phyloP scores from a whole-genome alignment of 768 basidiomycete genomes.

The Leccinum obscurum region DNA sequence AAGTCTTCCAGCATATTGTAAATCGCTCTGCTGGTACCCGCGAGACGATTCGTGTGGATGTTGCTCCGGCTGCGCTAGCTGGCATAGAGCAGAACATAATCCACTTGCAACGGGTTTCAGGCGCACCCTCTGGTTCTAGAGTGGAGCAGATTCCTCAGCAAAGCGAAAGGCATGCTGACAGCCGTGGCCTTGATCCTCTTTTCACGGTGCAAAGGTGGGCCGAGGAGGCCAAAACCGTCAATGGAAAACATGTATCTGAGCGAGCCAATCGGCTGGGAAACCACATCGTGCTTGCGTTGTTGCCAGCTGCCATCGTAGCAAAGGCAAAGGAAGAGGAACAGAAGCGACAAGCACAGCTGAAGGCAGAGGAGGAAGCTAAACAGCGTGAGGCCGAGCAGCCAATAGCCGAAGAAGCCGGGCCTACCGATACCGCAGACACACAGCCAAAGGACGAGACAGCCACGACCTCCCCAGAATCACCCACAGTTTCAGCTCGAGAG shows the following conservation, averaged over 20 bases:
- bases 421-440: constrained; percentile 30
- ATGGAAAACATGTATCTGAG: constrained; percentile 71
- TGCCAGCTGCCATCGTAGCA: constrained; percentile 75
- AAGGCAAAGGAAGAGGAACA: constrained; percentile 44
- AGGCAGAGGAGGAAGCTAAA: constrained; percentile 49
- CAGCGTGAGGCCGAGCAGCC: constrained; percentile 38
- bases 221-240: constrained; percentile 82
- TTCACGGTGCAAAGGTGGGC: constrained; percentile 86
- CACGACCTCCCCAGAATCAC: constrained; percentile 13
- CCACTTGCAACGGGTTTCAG: constrained; percentile 46
- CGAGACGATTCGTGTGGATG: constrained; percentile 77
- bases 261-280: constrained; percentile 66
- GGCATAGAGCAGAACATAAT: constrained; percentile 59
- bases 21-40: constrained; percentile 54
- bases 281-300: constrained; percentile 69
- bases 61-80: constrained; percentile 63
- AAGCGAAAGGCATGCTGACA: constrained; percentile 45
- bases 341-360: constrained; percentile 47
- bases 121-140: constrained; percentile 53
- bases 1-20: constrained; percentile 83
- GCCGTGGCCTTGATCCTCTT: constrained; percentile 67
- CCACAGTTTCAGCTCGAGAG: constrained; percentile 12
- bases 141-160: constrained; percentile 55
- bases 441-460: constrained; percentile 17
- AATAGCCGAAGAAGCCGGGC: constrained; percentile 34